Evolutionary conservation across 2,329 filamentous ascomycete genomes (phyloP).

Genomic region (Pseudogymnoascus sp.): DNA sequence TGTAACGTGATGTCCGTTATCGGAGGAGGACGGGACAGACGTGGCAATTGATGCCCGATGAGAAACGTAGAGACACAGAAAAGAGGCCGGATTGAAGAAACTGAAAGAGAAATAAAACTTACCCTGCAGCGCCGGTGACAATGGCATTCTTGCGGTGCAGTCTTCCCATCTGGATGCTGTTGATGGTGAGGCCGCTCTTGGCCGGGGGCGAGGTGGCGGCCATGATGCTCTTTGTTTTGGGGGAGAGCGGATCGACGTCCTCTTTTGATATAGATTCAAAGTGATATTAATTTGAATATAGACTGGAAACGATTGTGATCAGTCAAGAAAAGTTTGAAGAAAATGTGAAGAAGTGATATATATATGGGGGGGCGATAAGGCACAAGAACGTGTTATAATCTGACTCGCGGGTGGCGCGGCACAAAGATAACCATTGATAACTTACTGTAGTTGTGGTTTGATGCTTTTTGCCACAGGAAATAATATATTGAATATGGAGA

Average conservation of each 20-base stretch:
- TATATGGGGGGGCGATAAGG: not conserved
- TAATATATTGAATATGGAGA: not conserved
- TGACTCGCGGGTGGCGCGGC: not conserved
- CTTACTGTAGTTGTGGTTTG: not conserved
- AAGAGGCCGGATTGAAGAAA: slow-evolving; percentile 7
- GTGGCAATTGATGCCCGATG: not conserved
- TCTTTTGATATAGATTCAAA: not conserved
- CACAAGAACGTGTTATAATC: not conserved
- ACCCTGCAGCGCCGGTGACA: slow-evolving; percentile 65
- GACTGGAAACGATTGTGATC: not conserved
- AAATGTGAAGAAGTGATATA: not conserved
- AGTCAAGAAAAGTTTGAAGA: not conserved
- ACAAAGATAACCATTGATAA: not conserved
- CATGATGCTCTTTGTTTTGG: not conserved
- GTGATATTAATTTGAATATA: not conserved
- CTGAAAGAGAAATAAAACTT: slow-evolving; percentile 27
- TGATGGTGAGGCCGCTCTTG: slow-evolving; percentile 24
- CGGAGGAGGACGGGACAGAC: not conserved
- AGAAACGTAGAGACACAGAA: not conserved
- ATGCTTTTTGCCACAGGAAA: not conserved
- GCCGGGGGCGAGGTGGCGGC: not conserved
- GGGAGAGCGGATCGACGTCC: not conserved
- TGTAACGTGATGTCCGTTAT: not conserved
- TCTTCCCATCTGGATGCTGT: slow-evolving; percentile 30
- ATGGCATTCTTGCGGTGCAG: slow-evolving; percentile 36